These are phyloP conservation scores for Fraxinus sp. DNA, from an alignment of 305 asterid species.

Conservation along the genomic window DNA sequence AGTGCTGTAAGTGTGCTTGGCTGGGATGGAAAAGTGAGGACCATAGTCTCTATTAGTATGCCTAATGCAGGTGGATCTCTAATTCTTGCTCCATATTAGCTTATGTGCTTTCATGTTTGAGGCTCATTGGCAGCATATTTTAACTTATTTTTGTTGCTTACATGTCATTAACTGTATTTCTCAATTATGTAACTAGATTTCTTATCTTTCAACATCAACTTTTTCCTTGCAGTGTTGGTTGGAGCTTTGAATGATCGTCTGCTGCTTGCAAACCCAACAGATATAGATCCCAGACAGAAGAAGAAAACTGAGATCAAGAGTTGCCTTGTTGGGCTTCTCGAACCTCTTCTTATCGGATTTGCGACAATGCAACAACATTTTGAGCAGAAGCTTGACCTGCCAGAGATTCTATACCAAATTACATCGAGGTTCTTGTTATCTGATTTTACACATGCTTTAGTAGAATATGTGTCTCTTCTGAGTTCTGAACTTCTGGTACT, in stretches of 20 bases:
- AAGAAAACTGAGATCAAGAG: conserved; percentile 88
- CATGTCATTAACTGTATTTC: conserved; percentile 12
- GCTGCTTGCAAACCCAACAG: conserved; percentile 77
- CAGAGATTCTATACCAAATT: conserved; percentile 96
- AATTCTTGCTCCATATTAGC: conserved; percentile 20
- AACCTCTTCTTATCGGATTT: conserved; percentile 97
- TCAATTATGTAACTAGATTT: conserved; percentile 19
- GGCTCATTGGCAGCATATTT: conserved; percentile 4
- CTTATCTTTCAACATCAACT: conserved; percentile 26
- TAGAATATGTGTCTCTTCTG: conserved; percentile 15
- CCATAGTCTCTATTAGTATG: conserved; percentile 82
- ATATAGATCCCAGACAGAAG: conserved; percentile 88
- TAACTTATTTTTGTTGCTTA: neutral
- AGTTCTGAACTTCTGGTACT: conserved; percentile 2
- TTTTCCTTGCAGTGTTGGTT: conserved; percentile 65
- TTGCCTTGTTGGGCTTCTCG: conserved; percentile 96
- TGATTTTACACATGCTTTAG: conserved; percentile 15
- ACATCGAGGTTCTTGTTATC: conserved; percentile 74
- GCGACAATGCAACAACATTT: conserved; percentile 96
- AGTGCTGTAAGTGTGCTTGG: conserved; percentile 91
- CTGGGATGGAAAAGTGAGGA: conserved; percentile 99
- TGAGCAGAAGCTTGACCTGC: conserved; percentile 98
- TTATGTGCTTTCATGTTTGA: conserved; percentile 6
- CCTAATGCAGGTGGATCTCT: conserved; percentile 85
- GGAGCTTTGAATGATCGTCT: conserved; percentile 97